Conservation (phyloP, 2,329 filamentous ascomycete genomes). For the Aquanectria penicillioides region DNA sequence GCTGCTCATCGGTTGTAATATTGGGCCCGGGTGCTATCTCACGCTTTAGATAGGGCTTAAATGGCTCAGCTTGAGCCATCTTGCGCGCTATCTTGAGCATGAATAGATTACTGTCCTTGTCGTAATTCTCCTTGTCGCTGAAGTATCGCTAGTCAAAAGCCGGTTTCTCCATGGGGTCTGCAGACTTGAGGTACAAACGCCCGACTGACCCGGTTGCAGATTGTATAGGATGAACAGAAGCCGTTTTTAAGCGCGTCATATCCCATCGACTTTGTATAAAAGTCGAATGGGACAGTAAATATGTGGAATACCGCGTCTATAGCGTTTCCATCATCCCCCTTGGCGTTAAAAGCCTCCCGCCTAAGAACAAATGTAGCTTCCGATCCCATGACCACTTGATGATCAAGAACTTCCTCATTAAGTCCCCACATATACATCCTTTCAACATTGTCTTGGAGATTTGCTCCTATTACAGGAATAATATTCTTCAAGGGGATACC, state of each 20-base stretch:
- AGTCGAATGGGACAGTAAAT: slow-evolving; percentile 90
- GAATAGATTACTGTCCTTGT: slow-evolving; percentile 77
- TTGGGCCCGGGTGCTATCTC: slow-evolving; percentile 80
- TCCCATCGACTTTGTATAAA: slow-evolving; percentile 77
- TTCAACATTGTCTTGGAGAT: slow-evolving; percentile 64
- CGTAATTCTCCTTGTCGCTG: slow-evolving; percentile 84
- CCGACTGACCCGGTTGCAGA: slow-evolving; percentile 79
- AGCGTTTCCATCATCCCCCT: slow-evolving; percentile 73
- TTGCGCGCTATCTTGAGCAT: slow-evolving; percentile 74
- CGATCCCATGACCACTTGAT: slow-evolving; percentile 77
- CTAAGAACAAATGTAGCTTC: slow-evolving; percentile 75
- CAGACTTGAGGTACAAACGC: slow-evolving; percentile 77
- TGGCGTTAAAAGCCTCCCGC: slow-evolving; percentile 56
- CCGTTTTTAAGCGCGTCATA: slow-evolving; percentile 71
- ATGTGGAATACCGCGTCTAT: slow-evolving; percentile 95
- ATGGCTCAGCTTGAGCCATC: slow-evolving; percentile 77
- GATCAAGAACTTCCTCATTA: slow-evolving; percentile 69
- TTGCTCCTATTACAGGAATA: slow-evolving; percentile 66
- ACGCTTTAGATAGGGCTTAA: slow-evolving; percentile 81
- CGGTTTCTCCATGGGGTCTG: slow-evolving; percentile 79
- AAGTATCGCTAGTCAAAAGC: slow-evolving; percentile 89
- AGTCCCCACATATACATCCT: slow-evolving; percentile 70
- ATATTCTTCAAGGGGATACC: slow-evolving; percentile 56
- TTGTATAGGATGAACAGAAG: slow-evolving; percentile 92
- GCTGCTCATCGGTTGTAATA: slow-evolving; percentile 77